Evolutionary conservation across 306 rosid genomes (phyloP).

Genomic region (Abrus pulchellus): DNA sequence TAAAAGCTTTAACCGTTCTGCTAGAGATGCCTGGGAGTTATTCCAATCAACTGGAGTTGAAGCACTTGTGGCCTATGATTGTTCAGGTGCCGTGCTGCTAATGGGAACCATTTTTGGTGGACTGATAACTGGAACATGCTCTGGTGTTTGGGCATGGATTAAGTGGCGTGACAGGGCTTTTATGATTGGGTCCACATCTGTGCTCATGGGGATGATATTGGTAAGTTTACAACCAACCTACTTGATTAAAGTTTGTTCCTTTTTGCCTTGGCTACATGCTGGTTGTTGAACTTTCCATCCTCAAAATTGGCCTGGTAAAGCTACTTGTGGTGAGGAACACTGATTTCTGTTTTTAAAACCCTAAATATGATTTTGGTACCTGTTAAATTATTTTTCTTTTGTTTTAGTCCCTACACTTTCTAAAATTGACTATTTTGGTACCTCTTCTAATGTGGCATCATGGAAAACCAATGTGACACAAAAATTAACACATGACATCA

Average conservation of each 20-base stretch:
- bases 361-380: no score
- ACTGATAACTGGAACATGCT: constrained; percentile 90
- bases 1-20: constrained; percentile 91
- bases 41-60: constrained; percentile 99
- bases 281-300: background rate
- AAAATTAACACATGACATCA: no score
- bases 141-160: constrained; percentile 94
- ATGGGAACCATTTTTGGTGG: constrained; percentile 93
- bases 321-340: background rate
- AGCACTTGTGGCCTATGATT: constrained; percentile 91
- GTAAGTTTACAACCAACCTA: constrained; percentile 59
- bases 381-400: no score
- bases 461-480: no score
- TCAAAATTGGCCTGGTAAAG: constrained; percentile 1
- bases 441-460: no score
- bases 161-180: constrained; percentile 79
- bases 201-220: constrained; percentile 98
- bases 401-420: no score
- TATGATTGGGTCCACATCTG: constrained; percentile 93
- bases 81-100: constrained; percentile 93
- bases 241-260: background rate
- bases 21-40: constrained; percentile 99
- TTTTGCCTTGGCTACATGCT: background rate
- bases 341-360: background rate
- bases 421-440: no score